Base-by-base conservation (phyloP, 495 filamentous ascomycete species). In the Talaromyces borbonicus region DNA sequence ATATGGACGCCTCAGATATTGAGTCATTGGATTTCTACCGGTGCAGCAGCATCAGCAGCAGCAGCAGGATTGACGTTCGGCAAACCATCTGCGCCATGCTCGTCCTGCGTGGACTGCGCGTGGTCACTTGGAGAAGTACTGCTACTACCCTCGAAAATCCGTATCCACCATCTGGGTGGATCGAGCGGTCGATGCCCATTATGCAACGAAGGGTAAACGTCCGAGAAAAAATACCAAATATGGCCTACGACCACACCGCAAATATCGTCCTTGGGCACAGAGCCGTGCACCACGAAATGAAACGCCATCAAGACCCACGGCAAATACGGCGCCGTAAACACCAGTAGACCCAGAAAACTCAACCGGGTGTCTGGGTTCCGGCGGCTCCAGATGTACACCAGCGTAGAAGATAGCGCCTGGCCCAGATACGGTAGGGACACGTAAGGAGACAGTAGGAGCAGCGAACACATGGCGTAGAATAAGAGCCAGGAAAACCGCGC, bases 301-400 rank as follows among this genome's bases (percentile, higher is more conserved):
- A 98, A 92, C 0, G 72, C 84, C 77, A 98, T 89, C 57, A 98
- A 65, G 6, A 98, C 93, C 92, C 92, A 97, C 1, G 92, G 92
- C 37, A 98, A 69, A 58, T 90, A 98, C 2, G 92, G 93, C 29
- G 92, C 92, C 0, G 83, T 85, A 66, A 98, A 98, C 5, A 89
- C 84, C 43, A 97, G 57, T 46, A 98, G 50, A 1, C 92, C 93
- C 29, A 98, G 61, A 63, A 98, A 94, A 62, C 87, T 94, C 22
- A 98, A 71, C 32, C 85, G 75, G 8, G 88, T 89, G 48, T 94
- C 85, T 3, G 92, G 92, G 62, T 98, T 97, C 41, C 90, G 78
- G 22, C 93, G 75, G 49, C 88, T 89, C 92, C 92, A 98, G 59
- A 98, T 94, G 61, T 98, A 98, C n/a, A 96, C 90, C 40, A 98